Conservation (phyloP, 2,329 filamentous ascomycete species). For the Alternaria sp. region DNA sequence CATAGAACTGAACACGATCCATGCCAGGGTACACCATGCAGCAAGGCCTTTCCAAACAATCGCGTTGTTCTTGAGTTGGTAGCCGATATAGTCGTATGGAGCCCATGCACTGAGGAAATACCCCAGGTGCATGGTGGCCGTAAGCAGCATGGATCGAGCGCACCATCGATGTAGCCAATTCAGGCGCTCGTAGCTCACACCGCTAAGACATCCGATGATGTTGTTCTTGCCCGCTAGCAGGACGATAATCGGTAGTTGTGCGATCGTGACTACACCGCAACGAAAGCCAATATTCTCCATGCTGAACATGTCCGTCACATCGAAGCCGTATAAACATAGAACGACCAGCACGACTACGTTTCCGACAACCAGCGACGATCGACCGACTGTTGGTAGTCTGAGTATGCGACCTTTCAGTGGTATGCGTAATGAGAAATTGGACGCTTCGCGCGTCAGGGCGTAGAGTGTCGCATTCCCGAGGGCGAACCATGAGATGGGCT, state of each 20-base stretch:
- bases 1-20: conserved; percentile 69
- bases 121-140: conserved; percentile 72
- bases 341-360: conserved; percentile 61
- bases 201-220: conserved; percentile 66
- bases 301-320: conserved; percentile 56
- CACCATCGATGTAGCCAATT: conserved; percentile 80
- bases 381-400: conserved; percentile 51
- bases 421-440: conserved; percentile 54
- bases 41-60: conserved; percentile 71
- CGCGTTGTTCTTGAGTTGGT: conserved; percentile 66
- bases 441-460: conserved; percentile 61
- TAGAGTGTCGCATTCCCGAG: conserved; percentile 59
- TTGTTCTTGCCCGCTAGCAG: conserved; percentile 64
- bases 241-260: conserved; percentile 63
- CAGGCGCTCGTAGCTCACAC: conserved; percentile 70
- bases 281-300: conserved; percentile 66
- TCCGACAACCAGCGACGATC: conserved; percentile 48
- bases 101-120: conserved; percentile 67
- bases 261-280: conserved; percentile 60
- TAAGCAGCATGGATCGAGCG: conserved; percentile 71
- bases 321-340: conserved; percentile 63
- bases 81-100: conserved; percentile 63
- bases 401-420: conserved; percentile 44
- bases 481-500: conserved; percentile 59
- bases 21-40: conserved; percentile 70